Conservation (phyloP, 2,329 filamentous ascomycete species). For the Trichoderma gracile region DNA sequence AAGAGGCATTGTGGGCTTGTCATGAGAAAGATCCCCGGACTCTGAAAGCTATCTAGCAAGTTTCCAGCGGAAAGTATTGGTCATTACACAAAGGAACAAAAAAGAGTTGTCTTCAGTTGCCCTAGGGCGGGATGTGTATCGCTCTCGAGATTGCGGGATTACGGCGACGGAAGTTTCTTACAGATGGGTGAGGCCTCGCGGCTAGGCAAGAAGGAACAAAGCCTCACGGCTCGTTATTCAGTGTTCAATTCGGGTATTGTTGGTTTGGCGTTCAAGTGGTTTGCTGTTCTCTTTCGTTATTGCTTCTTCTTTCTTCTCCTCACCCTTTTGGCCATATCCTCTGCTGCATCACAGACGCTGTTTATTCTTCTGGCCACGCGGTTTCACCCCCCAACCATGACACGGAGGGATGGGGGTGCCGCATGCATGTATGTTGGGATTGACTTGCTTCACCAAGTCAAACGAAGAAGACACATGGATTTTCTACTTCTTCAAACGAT, state of each 20-base stretch:
- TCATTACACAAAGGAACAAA: conserved; percentile 6
- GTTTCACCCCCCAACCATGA: neutral
- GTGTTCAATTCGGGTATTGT: conserved; percentile 6
- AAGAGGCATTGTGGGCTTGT: neutral
- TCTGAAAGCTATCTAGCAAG: neutral
- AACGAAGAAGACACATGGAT: neutral
- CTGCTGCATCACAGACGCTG: neutral
- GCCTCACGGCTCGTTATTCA: conserved; percentile 35
- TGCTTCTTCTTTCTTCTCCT: neutral
- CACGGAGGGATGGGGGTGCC: neutral
- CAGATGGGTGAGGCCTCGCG: conserved; percentile 34
- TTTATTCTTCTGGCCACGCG: neutral
- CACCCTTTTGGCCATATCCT: neutral
- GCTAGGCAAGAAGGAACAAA: conserved; percentile 34
- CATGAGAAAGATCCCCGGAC: neutral
- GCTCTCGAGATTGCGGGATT: conserved; percentile 19
- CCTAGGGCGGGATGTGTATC: conserved; percentile 16
- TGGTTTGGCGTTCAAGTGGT: conserved; percentile 21
- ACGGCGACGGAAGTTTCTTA: conserved; percentile 11
- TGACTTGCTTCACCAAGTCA: neutral
- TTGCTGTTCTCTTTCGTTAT: conserved; percentile 2
- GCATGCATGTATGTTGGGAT: conserved; percentile 10
- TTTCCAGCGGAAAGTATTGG: conserved; percentile 6
- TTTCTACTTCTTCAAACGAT: neutral
- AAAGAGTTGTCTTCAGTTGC: conserved; percentile 20